phyloP scores from a whole-genome alignment of 2,329 filamentous ascomycete genomes.

The Diplodia scrobiculata region DNA sequence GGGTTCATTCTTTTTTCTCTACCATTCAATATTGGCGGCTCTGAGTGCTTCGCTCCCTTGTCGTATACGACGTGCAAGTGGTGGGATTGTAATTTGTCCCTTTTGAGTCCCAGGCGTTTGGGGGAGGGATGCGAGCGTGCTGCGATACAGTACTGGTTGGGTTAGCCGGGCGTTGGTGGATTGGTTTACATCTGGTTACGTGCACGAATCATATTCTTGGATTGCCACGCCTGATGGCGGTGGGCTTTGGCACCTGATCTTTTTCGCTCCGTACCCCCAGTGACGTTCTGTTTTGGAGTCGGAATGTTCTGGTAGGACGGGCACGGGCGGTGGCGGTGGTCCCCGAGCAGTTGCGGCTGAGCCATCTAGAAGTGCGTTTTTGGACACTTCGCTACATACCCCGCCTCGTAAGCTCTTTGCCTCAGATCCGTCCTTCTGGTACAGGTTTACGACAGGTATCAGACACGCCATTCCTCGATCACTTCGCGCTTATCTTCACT shows the following conservation, averaged over 20 bases:
- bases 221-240: background rate
- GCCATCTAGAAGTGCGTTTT: too few species aligned
- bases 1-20: background rate
- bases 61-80: background rate
- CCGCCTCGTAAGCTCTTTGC: too few species aligned
- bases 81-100: background rate
- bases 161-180: conserved; percentile 20
- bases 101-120: background rate
- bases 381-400: too few species aligned
- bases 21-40: too few species aligned
- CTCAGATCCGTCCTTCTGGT: too few species aligned
- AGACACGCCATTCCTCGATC: too few species aligned
- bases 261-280: background rate
- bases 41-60: background rate
- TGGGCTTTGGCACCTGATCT: background rate
- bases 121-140: background rate
- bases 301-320: too few species aligned
- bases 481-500: too few species aligned
- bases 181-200: background rate
- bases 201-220: background rate
- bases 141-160: background rate
- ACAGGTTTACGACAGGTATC: too few species aligned
- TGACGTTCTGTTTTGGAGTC: too few species aligned
- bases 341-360: too few species aligned
- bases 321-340: too few species aligned